Base-by-base conservation (phyloP, 495 filamentous ascomycete species). In the Neurospora tetrasperma region DNA sequence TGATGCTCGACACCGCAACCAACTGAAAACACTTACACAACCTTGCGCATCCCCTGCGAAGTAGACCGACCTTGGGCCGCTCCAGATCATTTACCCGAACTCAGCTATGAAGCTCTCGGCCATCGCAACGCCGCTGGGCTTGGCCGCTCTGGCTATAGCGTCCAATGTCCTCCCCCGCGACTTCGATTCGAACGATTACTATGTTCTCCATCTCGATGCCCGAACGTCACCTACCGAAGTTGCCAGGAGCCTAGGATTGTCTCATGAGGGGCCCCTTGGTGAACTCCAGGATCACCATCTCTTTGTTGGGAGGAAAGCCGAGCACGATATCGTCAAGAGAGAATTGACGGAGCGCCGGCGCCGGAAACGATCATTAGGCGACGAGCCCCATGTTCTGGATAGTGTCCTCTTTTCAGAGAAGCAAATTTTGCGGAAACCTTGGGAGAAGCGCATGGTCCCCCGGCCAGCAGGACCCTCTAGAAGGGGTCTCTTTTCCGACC, bases 251-350 rank as follows among this genome's bases (percentile, higher is more conserved):
- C 83, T 99, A 40, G 93, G 92, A 35, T 86, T 97, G 41, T 85
- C 88, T 48, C 90, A 97, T 79, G 96, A 98, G 79, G 96, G 96
- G 31, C 86, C 86, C 27, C 85, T 98, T 42, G 94, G 94, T 40
- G 89, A 94, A 78, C 87, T 99, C 7, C 80, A 84, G 16, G 90
- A 90, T 78, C 95, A 98, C 80, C 90, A 98, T 80, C 86, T 97
- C 40, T 98, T 99, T 80, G 93, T 90, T 35, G 84, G 91, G 5
- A 85, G 86, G 27, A 90, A 88, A 72, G 83, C 87, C 16, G 86
- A 87, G 69, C 82, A 90, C 16, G 92, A 95, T 80, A 74, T 91
- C 46, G 85, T 92, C 43, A 82, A 85, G 62, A 79, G 84, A 71
- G 85, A 86, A 11, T 79, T 92, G 31, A 82, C 89, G 72, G 87